Conservation (phyloP, 148 eudicot species). For the Rhododendron molle region DNA sequence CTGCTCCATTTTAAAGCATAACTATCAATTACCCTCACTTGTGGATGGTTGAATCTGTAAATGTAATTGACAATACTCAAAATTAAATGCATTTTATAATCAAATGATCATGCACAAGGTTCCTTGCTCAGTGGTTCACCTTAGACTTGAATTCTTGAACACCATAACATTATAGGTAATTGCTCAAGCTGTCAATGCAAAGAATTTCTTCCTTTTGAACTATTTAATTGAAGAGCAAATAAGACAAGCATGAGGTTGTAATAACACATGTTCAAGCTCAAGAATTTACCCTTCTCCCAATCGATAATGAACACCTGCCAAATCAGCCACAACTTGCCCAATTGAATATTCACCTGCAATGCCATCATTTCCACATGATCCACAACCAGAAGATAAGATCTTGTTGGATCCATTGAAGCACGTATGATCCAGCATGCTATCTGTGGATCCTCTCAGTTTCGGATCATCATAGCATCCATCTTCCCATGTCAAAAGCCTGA, state of each 20-base stretch:
- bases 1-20: constrained; percentile 30
- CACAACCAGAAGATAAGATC: constrained; percentile 16
- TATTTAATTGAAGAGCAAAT: not conserved
- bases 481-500: constrained; percentile 70
- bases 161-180: not conserved
- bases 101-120: not conserved
- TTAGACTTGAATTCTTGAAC: not conserved
- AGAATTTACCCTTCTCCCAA: constrained; percentile 71
- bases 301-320: constrained; percentile 48
- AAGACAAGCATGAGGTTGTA: constrained; percentile 1
- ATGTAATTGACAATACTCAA: not conserved
- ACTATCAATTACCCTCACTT: not conserved
- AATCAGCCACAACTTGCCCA: constrained; percentile 36
- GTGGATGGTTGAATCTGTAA: not conserved
- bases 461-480: constrained; percentile 54
- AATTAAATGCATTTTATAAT: not conserved
- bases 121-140: not conserved
- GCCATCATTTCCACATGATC: constrained; percentile 19
- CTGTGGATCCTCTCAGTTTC: constrained; percentile 23
- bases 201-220: not conserved
- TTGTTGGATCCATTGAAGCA: constrained; percentile 20
- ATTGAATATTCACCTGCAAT: constrained; percentile 24
- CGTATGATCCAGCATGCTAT: constrained; percentile 19
- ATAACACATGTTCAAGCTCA: not conserved
- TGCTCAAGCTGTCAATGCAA: not conserved